phyloP scores from a whole-genome alignment of 305 asterid genomes.

The Rubia occidens region DNA sequence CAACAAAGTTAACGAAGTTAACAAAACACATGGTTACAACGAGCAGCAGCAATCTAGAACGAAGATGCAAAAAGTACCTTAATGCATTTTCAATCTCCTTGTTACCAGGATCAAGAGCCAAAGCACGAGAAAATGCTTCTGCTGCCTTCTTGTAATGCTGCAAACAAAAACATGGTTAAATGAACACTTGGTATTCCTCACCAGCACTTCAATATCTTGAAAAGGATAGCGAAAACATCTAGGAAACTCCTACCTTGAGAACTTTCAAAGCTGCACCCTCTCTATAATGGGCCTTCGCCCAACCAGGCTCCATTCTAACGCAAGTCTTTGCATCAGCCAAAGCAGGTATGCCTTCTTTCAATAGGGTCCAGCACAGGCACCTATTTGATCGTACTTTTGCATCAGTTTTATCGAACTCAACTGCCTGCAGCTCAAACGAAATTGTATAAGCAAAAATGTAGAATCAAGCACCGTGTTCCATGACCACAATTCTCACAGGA shows the following conservation, averaged over 20 bases:
- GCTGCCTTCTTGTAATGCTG: constrained; percentile 15
- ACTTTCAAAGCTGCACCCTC: neutral
- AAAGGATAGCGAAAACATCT: neutral
- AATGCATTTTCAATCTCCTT: constrained; percentile 18
- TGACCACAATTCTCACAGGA: neutral
- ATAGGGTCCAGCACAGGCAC: neutral
- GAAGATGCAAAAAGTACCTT: constrained; percentile 7
- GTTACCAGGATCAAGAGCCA: constrained; percentile 20
- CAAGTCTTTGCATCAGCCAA: neutral
- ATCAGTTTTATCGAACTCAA: neutral
- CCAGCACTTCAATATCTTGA: neutral
- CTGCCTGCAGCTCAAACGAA: neutral
- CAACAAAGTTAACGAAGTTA: neutral
- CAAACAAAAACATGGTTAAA: neutral
- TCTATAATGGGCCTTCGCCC: neutral
- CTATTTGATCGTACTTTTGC: neutral
- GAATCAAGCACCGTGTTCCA: neutral
- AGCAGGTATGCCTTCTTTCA: neutral
- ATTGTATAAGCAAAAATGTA: neutral
- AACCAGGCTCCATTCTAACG: neutral
- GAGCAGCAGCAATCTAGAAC: neutral
- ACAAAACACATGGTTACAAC: neutral
- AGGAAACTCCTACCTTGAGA: neutral
- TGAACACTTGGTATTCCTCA: neutral
- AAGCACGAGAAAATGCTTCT: constrained; percentile 19